A percentile compares a stretch with the other conserved stretches of the same genome.
These are phyloP conservation scores for Trichosporon sp. DNA, from an alignment of 1,284 basidiomycete genomes.

Conservation along the genomic window DNA sequence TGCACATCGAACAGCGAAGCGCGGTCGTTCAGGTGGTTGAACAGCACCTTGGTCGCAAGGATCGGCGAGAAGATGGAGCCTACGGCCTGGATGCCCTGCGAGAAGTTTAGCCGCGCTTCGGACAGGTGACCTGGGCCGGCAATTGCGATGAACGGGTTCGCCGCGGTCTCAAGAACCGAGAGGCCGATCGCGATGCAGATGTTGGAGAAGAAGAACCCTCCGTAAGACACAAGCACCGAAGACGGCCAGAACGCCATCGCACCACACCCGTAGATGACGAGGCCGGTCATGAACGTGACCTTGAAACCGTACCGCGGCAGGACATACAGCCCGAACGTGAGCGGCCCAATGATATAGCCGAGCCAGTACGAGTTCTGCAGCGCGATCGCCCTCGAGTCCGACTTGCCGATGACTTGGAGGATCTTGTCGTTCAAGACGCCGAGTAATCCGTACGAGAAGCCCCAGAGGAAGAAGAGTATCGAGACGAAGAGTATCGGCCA, in stretches of 20 bases:
- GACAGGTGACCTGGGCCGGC: conserved; percentile 52
- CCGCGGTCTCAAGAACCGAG: conserved; percentile 51
- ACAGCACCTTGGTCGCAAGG: conserved; percentile 48
- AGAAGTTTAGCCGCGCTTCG: conserved; percentile 53
- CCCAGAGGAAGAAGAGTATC: conserved; percentile 55
- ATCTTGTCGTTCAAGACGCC: conserved; percentile 51
- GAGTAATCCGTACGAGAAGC: conserved; percentile 54
- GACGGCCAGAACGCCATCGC: conserved; percentile 56
- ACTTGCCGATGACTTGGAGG: conserved; percentile 40
- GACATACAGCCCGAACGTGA: conserved; percentile 44
- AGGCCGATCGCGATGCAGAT: conserved; percentile 51
- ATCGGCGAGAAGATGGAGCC: conserved; percentile 49
- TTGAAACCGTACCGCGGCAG: conserved; percentile 52
- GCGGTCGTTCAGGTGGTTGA: conserved; percentile 38
- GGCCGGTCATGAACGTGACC: conserved; percentile 53
- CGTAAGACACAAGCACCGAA: conserved; percentile 48
- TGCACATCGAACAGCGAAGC: conserved; percentile 49
- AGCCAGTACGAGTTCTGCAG: conserved; percentile 53
- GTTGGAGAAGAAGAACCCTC: conserved; percentile 55
- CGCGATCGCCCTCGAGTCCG: conserved; percentile 37
- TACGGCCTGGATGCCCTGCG: conserved; percentile 54
- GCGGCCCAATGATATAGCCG: conserved; percentile 49
- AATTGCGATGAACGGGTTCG: conserved; percentile 56
- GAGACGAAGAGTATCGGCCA: conserved; percentile 54
- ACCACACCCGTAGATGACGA: conserved; percentile 50